A percentile compares a stretch with the other conserved stretches of the same genome.
Evolutionary conservation across 2,329 filamentous ascomycete species (phyloP).

Genomic region (Sarocladium oryzae): DNA sequence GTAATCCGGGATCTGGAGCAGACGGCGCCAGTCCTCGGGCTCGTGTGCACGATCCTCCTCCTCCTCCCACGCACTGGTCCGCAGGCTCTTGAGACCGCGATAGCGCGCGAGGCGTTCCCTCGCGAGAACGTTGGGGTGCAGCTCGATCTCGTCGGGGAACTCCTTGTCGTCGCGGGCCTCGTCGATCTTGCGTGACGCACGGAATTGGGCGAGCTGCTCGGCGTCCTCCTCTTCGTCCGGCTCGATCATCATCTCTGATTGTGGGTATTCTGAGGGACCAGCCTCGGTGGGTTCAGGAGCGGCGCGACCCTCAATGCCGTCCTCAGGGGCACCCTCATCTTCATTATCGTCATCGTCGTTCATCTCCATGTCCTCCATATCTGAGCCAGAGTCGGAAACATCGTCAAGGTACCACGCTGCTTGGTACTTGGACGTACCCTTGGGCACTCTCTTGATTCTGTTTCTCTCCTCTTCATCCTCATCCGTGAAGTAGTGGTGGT

Average conservation of each 20-base stretch:
- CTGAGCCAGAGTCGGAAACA: conserved; percentile 77
- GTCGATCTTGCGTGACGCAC: conserved; percentile 61
- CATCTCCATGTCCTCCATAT: conserved; percentile 63
- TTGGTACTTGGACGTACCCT: conserved; percentile 90
- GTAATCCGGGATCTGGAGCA: conserved; percentile 87
- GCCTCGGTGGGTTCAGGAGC: conserved; percentile 66
- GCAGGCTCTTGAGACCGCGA: conserved; percentile 84
- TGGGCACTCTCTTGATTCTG: conserved; percentile 69
- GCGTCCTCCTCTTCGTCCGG: conserved; percentile 77
- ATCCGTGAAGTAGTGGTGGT: conserved; percentile 97
- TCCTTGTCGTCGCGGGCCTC: conserved; percentile 88
- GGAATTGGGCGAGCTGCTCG: conserved; percentile 73
- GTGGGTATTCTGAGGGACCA: conserved; percentile 81
- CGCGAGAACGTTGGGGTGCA: conserved; percentile 80
- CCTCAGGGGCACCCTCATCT: conserved; percentile 63
- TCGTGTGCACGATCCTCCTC: conserved; percentile 82
- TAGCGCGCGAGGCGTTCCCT: conserved; percentile 81
- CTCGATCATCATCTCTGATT: conserved; percentile 85
- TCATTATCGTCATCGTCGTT: conserved; percentile 57
- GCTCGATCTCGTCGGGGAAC: conserved; percentile 95
- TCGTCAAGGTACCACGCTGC: conserved; percentile 86
- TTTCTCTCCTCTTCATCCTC: conserved; percentile 53
- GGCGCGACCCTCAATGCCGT: conserved; percentile 68
- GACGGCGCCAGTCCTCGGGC: conserved; percentile 80
- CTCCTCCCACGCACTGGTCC: conserved; percentile 82